Percentiles rank a stretch among this genome's conserved stretches.
phyloP scores from a whole-genome alignment of 441 rosid species.

The Brassica balearica region DNA sequence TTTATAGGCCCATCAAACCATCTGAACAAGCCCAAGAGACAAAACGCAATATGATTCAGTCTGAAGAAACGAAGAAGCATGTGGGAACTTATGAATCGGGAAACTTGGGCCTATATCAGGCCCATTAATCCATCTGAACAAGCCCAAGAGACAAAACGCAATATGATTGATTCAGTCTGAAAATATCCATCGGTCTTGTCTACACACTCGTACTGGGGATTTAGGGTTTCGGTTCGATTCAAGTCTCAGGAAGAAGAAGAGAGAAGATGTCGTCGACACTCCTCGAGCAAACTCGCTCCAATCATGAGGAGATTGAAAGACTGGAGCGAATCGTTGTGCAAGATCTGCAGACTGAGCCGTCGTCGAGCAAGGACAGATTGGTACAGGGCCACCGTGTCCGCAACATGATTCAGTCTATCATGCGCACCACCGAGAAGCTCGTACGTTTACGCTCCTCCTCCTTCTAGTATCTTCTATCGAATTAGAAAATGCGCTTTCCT shows the following conservation, averaged over 20 bases:
- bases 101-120: not conserved
- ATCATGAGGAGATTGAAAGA: conserved; percentile 92
- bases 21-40: too few species aligned
- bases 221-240: conserved; percentile 28
- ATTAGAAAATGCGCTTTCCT: too few species aligned
- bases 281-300: conserved; percentile 84
- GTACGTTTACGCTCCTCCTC: conserved; percentile 45
- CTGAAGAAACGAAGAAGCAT: not conserved
- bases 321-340: conserved; percentile 84
- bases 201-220: conserved; percentile 22
- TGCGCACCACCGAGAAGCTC: conserved; percentile 67
- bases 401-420: conserved; percentile 74
- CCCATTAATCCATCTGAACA: too few species aligned
- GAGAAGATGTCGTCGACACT: conserved; percentile 87
- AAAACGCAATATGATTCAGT: too few species aligned
- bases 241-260: conserved; percentile 9
- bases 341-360: conserved; percentile 89
- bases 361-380: conserved; percentile 72
- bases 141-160: too few species aligned
- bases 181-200: not conserved
- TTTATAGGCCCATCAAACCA: too few species aligned
- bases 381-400: conserved; percentile 94
- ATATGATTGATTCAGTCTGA: not conserved
- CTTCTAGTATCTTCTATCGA: not conserved
- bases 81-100: not conserved